Evolutionary conservation across 495 filamentous ascomycete genomes (phyloP), one percentile per base, ranked within the genome.

Genomic region (Staphylotrichum longicolle): DNA sequence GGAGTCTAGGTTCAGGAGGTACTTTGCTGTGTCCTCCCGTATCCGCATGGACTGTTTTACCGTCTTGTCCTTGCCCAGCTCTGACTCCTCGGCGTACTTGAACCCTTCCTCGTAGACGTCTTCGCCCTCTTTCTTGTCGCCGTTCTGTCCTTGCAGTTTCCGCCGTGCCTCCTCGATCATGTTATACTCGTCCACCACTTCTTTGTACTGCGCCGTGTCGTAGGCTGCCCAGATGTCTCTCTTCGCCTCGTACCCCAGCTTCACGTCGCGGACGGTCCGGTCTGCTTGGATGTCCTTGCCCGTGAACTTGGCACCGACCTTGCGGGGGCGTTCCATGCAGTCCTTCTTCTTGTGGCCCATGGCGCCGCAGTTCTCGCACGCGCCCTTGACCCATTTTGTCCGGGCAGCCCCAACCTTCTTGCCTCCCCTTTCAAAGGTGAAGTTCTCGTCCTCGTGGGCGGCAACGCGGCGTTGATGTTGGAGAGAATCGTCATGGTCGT

Each of bases 1-100:
- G 3, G 95, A 83, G 67, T 98, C 94, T 5, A 98, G 82, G 68
- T 97, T 97, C 0, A 97, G 79, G 7, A 98, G 77, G 71, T 98
- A 98, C 71, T 98, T 98, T n/a, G 94, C 94, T 5, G 94, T 98
- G 73, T 98, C 94, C 77, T 98, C 94, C 68, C 94, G 85, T 62
- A 98, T 85, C 56, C 94, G 84, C 62, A 98, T 82, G 15, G 70
- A 71, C 66, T 97, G 93, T 63, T 91, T 83, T 5, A 93, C 96
- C n/a, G 91, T 96, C 72, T 96, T 93, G 57, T 95, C 85, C 61
- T 89, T 82, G 20, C 93, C 93, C 89, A 98, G 96, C 70, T 96
- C 92, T n/a, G 91, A 91, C 72, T 97, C 94, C 71, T 95, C 94
- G 27, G 93, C 91, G 72, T 97, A 97, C 66, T 90, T 93, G 58